phyloP scores from a whole-genome alignment of 2,329 filamentous ascomycete genomes.

The Colletotrichum lindemuthianum region DNA sequence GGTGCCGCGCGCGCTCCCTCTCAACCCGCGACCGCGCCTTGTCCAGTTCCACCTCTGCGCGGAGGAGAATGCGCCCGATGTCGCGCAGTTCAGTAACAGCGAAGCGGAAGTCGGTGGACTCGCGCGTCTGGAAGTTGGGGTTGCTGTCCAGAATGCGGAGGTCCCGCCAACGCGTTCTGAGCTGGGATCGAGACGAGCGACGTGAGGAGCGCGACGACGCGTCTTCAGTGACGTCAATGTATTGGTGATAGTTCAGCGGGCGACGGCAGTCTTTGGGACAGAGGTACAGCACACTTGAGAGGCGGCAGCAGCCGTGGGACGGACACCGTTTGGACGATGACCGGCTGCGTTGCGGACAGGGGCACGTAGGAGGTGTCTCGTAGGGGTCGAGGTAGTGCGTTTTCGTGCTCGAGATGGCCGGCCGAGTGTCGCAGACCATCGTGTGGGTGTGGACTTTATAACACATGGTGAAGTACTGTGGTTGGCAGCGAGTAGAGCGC shows the following conservation, averaged over 20 bases:
- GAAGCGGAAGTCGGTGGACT: conserved; percentile 14
- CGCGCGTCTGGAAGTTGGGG: conserved; percentile 13
- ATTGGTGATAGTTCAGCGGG: conserved; percentile 22
- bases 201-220: conserved; percentile 39
- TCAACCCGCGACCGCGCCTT: conserved; percentile 16
- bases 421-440: conserved; percentile 43
- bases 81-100: conserved; percentile 25
- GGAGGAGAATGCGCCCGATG: conserved; percentile 22
- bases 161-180: conserved; percentile 9
- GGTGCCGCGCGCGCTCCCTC: conserved; percentile 9
- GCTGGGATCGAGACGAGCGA: conserved; percentile 29
- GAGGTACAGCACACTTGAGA: conserved; percentile 27
- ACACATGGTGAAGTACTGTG: conserved; percentile 25
- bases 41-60: conserved; percentile 12
- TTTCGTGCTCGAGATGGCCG: conserved; percentile 40
- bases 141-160: conserved; percentile 28
- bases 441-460: conserved; percentile 41
- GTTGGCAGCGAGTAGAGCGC: too few species aligned
- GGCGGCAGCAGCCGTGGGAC: conserved; percentile 43
- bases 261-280: conserved; percentile 34
- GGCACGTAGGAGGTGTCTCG: conserved; percentile 36
- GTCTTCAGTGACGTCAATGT: neutral
- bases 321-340: conserved; percentile 36
- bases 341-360: conserved; percentile 29
- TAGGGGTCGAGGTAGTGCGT: conserved; percentile 41